Evolutionary conservation across 345 rosid species (phyloP).

Genomic region (Arabidopsis arenosa): DNA sequence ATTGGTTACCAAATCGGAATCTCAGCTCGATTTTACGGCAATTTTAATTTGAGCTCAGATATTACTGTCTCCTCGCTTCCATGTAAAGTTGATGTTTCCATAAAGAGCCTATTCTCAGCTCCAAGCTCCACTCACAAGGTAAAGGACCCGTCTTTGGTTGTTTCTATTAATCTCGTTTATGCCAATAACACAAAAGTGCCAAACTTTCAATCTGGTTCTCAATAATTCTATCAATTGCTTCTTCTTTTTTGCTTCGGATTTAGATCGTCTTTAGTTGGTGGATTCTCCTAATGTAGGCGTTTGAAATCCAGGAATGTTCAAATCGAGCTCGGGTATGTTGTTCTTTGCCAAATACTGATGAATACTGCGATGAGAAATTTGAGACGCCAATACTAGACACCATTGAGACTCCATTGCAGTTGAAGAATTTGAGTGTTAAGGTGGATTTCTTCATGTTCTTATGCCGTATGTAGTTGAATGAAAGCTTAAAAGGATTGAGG

Average conservation of each 20-base stretch:
- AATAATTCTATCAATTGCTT: neutral
- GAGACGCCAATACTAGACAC: constrained; percentile 80
- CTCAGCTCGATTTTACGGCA: constrained; percentile 44
- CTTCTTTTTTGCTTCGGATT: constrained; percentile 1
- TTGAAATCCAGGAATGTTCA: constrained; percentile 50
- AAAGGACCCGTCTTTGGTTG: neutral
- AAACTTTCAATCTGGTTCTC: neutral
- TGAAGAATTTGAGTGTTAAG: constrained; percentile 74
- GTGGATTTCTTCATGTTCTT: constrained; percentile 47
- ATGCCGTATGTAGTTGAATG: constrained; percentile 8
- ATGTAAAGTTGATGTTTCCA: constrained; percentile 43
- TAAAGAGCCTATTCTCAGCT: constrained; percentile 44
- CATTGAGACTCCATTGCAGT: constrained; percentile 76
- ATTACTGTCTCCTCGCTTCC: constrained; percentile 46
- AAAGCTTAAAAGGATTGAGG: neutral
- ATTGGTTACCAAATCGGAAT: constrained; percentile 57
- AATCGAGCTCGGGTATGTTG: constrained; percentile 50
- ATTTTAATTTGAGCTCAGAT: constrained; percentile 45
- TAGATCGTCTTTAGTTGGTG: constrained; percentile 4
- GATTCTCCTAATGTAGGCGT: constrained; percentile 32
- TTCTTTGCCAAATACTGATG: constrained; percentile 73
- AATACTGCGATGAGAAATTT: constrained; percentile 61
- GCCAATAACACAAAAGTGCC: constrained; percentile 3
- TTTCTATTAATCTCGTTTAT: neutral
- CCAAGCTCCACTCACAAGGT: constrained; percentile 56